These are phyloP conservation scores for Solanum rostratum DNA, from an alignment of 257 asterid genomes.

Conservation along the genomic window DNA sequence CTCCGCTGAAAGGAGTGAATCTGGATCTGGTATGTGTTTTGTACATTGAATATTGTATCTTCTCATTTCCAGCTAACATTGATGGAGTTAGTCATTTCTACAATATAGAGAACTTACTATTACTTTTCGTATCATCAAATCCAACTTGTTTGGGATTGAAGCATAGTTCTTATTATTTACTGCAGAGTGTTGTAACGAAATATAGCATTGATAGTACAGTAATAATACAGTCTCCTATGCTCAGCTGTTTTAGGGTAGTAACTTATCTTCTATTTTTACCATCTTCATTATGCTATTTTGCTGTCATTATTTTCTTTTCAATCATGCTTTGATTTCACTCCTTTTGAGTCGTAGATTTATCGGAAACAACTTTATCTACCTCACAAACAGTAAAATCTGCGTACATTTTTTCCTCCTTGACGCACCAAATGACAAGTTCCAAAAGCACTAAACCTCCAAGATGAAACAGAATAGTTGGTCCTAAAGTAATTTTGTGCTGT, in stretches of 20 bases:
- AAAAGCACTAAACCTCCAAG: background rate
- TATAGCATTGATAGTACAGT: background rate
- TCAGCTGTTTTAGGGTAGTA: background rate
- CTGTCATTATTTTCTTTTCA: background rate
- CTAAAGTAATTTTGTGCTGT: background rate
- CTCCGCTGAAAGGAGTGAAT: background rate
- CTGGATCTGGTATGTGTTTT: background rate
- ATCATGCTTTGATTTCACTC: background rate
- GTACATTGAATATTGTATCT: background rate
- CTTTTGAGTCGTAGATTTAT: background rate
- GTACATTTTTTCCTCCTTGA: too few species aligned
- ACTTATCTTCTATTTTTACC: background rate
- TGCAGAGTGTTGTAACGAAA: background rate
- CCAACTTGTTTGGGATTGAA: background rate
- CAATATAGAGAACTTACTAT: background rate
- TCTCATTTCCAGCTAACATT: background rate
- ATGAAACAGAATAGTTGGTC: too few species aligned
- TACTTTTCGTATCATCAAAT: background rate
- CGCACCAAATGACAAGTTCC: too few species aligned
- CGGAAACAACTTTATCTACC: background rate
- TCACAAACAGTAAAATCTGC: too few species aligned
- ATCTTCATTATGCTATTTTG: background rate
- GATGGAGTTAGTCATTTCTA: background rate
- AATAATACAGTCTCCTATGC: background rate
- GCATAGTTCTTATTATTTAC: background rate